Conservation (phyloP, 805 yeast genomes). For the Ogataea ganodermae region DNA sequence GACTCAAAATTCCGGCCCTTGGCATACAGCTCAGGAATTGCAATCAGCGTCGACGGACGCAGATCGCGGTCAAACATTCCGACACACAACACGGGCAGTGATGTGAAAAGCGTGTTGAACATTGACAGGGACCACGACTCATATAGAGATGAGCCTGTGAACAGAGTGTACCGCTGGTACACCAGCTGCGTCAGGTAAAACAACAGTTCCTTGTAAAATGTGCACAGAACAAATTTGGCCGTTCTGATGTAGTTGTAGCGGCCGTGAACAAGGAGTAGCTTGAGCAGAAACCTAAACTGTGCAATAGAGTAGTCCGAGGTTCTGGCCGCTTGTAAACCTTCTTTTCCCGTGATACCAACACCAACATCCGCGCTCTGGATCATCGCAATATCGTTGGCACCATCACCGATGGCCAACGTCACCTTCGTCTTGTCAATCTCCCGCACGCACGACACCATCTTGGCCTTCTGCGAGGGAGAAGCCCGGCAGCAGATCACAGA, state of each 20-base stretch:
- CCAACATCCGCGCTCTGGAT: constrained; percentile 98
- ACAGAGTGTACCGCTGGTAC: constrained; percentile 82
- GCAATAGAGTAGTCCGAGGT: constrained; percentile 94
- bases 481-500: constrained; percentile 96
- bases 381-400: constrained; percentile 99
- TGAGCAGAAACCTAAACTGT: constrained; percentile 82
- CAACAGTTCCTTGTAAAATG: constrained; percentile 91
- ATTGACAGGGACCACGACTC: constrained; percentile 96
- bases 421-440: constrained; percentile 66
- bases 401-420: constrained; percentile 96
- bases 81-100: constrained; percentile 84
- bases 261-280: constrained; percentile 89
- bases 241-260: constrained; percentile 93
- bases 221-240: constrained; percentile 85
- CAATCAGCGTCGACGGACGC: constrained; percentile 81
- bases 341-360: constrained; percentile 94
- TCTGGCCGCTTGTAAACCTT: constrained; percentile 95
- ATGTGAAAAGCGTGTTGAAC: constrained; percentile 95
- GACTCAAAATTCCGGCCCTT: constrained; percentile 74
- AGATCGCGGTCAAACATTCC: constrained; percentile 97
- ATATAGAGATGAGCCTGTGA: constrained; percentile 89
- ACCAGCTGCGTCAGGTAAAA: constrained; percentile 88
- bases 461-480: constrained; percentile 94
- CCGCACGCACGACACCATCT: constrained; percentile 82
- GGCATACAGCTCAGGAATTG: constrained; percentile 87